These are phyloP conservation scores for Yamadazyma philogaea DNA, from an alignment of 805 yeast species.

Conservation along the genomic window DNA sequence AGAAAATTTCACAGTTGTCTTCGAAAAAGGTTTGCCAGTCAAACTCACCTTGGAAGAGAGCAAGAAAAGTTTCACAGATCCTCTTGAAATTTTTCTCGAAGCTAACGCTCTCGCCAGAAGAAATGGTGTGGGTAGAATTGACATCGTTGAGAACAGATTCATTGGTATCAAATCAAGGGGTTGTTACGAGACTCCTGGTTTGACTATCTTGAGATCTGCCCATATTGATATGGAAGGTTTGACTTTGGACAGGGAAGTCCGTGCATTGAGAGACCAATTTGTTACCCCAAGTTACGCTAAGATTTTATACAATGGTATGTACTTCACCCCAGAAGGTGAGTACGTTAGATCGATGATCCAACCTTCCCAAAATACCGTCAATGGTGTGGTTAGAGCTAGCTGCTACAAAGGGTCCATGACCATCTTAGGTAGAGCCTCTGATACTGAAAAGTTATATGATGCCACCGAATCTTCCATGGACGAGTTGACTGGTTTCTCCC, in stretches of 20 bases:
- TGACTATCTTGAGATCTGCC: conserved; percentile 87
- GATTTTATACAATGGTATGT: conserved; percentile 93
- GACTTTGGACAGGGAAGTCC: conserved; percentile 94
- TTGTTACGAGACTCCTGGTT: conserved; percentile 99
- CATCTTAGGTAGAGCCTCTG: conserved; percentile 90
- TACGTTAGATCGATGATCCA: conserved; percentile 89
- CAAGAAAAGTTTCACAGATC: conserved; percentile 65
- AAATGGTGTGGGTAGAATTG: conserved; percentile 99
- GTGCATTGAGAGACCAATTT: conserved; percentile 93
- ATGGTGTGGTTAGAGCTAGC: conserved; percentile 92
- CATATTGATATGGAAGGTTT: conserved; percentile 97
- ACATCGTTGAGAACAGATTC: conserved; percentile 98
- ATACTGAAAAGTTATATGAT: conserved; percentile 94
- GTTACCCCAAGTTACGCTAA: conserved; percentile 91
- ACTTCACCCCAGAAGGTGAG: conserved; percentile 98
- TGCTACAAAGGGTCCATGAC: conserved; percentile 86
- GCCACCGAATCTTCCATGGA: conserved; percentile 99
- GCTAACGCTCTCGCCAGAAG: conserved; percentile 97
- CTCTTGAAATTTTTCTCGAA: conserved; percentile 87
- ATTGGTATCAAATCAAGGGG: conserved; percentile 99
- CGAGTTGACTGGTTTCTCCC: conserved; percentile 96
- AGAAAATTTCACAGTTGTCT: conserved; percentile 80
- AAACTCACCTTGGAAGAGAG: conserved; percentile 70
- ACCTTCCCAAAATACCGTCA: conserved; percentile 93
- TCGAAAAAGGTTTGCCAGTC: conserved; percentile 82